A percentile compares a stretch with the other conserved stretches of the same genome.
These are phyloP conservation scores for Flaveria bidentis DNA, from an alignment of 129 eudicot species.

Conservation along the genomic window DNA sequence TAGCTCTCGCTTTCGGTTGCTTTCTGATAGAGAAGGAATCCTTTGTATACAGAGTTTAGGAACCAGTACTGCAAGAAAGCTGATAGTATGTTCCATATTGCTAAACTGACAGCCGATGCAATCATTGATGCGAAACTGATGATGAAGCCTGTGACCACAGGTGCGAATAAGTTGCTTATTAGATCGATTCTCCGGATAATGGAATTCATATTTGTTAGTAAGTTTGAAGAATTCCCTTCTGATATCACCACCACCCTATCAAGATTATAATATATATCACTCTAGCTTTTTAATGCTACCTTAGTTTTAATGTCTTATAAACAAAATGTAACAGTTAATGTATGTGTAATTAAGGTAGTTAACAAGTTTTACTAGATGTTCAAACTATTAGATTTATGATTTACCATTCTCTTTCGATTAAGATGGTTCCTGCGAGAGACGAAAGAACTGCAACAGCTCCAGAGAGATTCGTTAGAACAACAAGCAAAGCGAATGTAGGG, in stretches of 20 bases:
- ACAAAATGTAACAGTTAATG: too few relatives aligned
- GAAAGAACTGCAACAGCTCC: constrained; percentile 96
- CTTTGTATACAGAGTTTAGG: constrained; percentile 70
- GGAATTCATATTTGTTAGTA: constrained; percentile 71
- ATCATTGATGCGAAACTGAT: constrained; percentile 78
- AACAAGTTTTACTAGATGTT: too few relatives aligned
- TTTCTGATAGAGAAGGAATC: constrained; percentile 64
- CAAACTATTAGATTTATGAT: not conserved
- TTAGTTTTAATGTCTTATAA: too few relatives aligned
- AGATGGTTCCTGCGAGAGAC: constrained; percentile 94
- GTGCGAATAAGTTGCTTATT: constrained; percentile 74
- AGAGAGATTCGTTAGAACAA: constrained; percentile 58
- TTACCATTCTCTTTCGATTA: constrained; percentile 98
- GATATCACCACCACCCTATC: constrained; percentile 93
- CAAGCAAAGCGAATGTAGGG: constrained; percentile 46
- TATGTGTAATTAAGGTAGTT: too few relatives aligned
- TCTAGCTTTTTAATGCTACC: not conserved
- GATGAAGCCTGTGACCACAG: constrained; percentile 80
- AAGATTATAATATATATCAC: not conserved
- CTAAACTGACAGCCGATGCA: constrained; percentile 72
- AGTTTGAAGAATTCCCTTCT: constrained; percentile 67
- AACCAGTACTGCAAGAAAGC: constrained; percentile 86
- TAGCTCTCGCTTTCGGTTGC: constrained; percentile 39
- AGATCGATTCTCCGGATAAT: constrained; percentile 79
- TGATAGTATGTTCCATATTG: constrained; percentile 65